These are phyloP conservation scores for Luvunga scandens DNA, from an alignment of 345 rosid species.

Conservation along the genomic window DNA sequence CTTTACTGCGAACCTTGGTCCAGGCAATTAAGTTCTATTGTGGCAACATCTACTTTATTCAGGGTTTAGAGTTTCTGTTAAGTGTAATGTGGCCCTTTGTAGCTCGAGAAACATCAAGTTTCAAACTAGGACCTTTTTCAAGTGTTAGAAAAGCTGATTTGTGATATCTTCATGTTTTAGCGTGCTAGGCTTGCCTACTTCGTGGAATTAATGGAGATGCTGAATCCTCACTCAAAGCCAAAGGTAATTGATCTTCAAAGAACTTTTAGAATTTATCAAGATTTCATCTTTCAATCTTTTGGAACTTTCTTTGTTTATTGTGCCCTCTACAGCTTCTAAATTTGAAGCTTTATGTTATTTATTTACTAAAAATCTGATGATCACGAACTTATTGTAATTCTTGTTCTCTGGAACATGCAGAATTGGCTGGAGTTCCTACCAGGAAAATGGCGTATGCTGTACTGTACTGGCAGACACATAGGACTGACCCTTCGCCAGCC, in stretches of 20 bases:
- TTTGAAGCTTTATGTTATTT: not conserved
- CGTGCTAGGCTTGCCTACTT: slow-evolving; percentile 81
- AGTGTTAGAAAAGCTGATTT: slow-evolving; percentile 19
- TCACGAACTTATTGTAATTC: not conserved
- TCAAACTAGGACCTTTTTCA: not conserved
- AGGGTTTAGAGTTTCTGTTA: not conserved
- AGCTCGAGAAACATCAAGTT: not conserved
- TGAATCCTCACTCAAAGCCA: slow-evolving; percentile 81
- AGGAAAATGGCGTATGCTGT: slow-evolving; percentile 86
- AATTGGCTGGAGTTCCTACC: slow-evolving; percentile 81
- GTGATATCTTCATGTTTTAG: slow-evolving; percentile 28
- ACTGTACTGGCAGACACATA: slow-evolving; percentile 82
- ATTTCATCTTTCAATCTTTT: not conserved
- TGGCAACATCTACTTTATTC: not conserved
- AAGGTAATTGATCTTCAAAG: slow-evolving; percentile 38
- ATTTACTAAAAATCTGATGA: not conserved
- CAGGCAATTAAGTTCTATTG: not conserved
- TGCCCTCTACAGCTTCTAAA: not conserved
- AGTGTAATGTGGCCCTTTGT: not conserved
- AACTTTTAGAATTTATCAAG: no score
- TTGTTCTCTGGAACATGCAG: slow-evolving; percentile 33
- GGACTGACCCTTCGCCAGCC: slow-evolving; percentile 94
- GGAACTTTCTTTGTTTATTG: not conserved
- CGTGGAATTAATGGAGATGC: slow-evolving; percentile 89
- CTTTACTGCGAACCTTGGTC: not conserved